Percentiles rank a stretch among this genome's conserved stretches.
phyloP scores from a whole-genome alignment of 2,329 filamentous ascomycete genomes.

The Cladophialophora exuberans region DNA sequence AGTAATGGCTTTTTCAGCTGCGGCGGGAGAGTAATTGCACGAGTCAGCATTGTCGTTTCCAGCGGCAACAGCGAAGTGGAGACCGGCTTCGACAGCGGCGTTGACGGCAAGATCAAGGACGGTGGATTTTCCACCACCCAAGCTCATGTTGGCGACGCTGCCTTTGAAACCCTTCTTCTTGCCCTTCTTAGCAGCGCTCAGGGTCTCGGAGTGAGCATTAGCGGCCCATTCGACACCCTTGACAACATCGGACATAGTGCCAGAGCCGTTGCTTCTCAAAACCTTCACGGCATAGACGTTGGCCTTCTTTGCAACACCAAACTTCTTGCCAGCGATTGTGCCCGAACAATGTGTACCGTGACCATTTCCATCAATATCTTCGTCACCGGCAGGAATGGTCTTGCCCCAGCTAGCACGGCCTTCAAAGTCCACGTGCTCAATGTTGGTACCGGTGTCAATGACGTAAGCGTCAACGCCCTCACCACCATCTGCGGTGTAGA shows the following conservation, averaged over 20 bases:
- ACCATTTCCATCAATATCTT: conserved; percentile 91
- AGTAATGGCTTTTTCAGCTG: conserved; percentile 87
- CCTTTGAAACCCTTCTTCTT: conserved; percentile 98
- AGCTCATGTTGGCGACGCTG: conserved; percentile 98
- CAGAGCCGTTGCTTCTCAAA: conserved; percentile 92
- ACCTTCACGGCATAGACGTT: conserved; percentile 97
- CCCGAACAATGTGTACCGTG: conserved; percentile 99
- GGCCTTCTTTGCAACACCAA: conserved; percentile 99
- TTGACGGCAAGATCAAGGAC: conserved; percentile 92
- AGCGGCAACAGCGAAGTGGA: conserved; percentile 97
- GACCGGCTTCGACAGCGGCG: conserved; percentile 84
- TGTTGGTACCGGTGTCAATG: conserved; percentile 96
- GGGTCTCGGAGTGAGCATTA: conserved; percentile 73
- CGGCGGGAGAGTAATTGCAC: conserved; percentile 98
- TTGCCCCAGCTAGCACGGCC: conserved; percentile 95
- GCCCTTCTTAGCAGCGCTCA: conserved; percentile 77
- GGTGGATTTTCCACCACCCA: conserved; percentile 94
- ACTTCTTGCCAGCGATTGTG: conserved; percentile 97
- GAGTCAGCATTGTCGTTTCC: conserved; percentile 99
- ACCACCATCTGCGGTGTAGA: conserved; percentile 85
- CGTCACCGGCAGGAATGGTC: conserved; percentile 82
- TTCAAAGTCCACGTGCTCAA: conserved; percentile 94
- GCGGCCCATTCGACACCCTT: conserved; percentile 97
- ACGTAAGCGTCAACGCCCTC: conserved; percentile 99
- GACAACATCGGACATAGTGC: conserved; percentile 98